Evolutionary conservation across 257 asterid genomes (phyloP).

Genomic region (Lycium barbarum): DNA sequence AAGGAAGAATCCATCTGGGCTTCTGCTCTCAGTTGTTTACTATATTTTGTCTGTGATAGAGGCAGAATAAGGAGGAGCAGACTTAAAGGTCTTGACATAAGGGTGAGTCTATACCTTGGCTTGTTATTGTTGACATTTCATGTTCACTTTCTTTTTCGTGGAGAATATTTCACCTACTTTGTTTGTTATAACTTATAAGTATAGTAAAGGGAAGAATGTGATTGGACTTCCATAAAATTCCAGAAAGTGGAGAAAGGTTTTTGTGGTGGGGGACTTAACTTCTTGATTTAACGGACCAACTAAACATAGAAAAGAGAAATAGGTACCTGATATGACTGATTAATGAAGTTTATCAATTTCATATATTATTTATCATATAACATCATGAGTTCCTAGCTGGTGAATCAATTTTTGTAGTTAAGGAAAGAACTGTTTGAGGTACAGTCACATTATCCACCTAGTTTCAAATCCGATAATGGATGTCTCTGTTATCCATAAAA

Average conservation of each 20-base stretch:
- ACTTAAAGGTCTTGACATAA: constrained; percentile 89
- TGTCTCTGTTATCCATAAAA: background rate
- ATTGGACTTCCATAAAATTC: constrained; percentile 2
- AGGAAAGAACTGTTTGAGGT: background rate
- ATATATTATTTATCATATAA: background rate
- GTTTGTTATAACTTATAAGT: background rate
- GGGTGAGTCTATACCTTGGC: constrained; percentile 65
- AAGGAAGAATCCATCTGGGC: constrained; percentile 97
- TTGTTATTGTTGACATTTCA: constrained; percentile 15
- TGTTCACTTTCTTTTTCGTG: constrained; percentile 10
- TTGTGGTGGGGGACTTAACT: background rate
- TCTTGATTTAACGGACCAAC: background rate
- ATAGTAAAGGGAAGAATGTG: background rate
- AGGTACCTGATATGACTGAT: background rate
- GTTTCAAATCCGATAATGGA: constrained; percentile 14
- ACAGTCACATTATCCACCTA: constrained; percentile 9
- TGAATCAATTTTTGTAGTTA: background rate
- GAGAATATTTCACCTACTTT: constrained; percentile 6
- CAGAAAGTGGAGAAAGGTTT: background rate
- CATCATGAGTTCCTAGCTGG: background rate
- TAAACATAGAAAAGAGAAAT: background rate
- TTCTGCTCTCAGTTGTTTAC: constrained; percentile 91
- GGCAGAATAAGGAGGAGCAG: constrained; percentile 96
- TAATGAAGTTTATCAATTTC: background rate
- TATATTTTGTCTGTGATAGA: constrained; percentile 91